Base-by-base conservation (phyloP, 768 basidiomycete genomes). In the Cystobasidium onofrii region DNA sequence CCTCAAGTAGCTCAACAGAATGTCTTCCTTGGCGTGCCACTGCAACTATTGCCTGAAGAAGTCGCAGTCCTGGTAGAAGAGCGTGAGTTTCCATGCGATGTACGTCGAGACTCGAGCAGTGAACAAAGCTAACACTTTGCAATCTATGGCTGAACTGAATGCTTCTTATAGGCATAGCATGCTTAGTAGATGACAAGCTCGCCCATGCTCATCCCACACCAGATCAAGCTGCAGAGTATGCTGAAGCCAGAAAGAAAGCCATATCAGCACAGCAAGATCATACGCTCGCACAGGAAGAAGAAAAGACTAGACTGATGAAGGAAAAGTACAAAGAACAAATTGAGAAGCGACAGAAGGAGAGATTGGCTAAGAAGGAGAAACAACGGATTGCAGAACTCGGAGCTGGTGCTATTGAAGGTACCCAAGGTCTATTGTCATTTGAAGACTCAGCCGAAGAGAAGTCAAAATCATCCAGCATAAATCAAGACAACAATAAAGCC, bases 1-100 rank as follows among this genome's bases (percentile, higher is more conserved):
- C 94, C 96, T 1, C 92, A 93, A 79, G 85, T 98, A 0, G 88
- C 92, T 0, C 94, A 97, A 78, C 96, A 99, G 82, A 99, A 99
- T 83, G 87, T 90, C 1, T 99, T 99, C 80, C 84, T 99, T 39
- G 96, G 96, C 7, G 82, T 92, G n/a, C 96, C 96, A 0, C 83
- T 96, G 6, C 83, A 90, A 9, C 83, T 98, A 1, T 86, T 91
- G 82, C 91, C 92, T 0, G 96, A 99, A 81, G 96, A 98, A 80
- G 91, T 88, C 10, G 91, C 90, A 13, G 84, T 94, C 36, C 87
- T 98, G 6, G 86, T 97, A 17, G 85, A 89, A 76, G 89, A 90
- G 75, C 87, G 96, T 92, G 74, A 64, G 84, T 77, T 33, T n/a
- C n/a, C n/a, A n/a, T n/a, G n/a, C n/a, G n/a, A n/a, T n/a, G n/a